These are phyloP conservation scores for Cladosporium sp. DNA, from an alignment of 2,329 filamentous ascomycete genomes.

Conservation along the genomic window DNA sequence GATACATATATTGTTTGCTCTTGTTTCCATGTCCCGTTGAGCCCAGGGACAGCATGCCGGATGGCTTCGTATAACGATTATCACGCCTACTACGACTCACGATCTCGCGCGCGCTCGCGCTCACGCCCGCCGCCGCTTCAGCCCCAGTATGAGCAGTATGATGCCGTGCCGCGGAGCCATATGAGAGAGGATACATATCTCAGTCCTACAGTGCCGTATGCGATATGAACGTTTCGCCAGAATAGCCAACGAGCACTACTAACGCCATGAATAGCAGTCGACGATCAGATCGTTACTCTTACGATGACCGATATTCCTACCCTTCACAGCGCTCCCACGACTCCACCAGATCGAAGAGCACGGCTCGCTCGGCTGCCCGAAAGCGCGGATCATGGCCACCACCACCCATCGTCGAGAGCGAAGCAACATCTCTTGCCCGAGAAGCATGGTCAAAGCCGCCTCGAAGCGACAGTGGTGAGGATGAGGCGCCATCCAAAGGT, in stretches of 20 bases:
- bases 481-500: constrained; percentile 59
- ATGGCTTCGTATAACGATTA: constrained; percentile 22
- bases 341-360: constrained; percentile 2
- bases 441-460: constrained; percentile 49
- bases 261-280: constrained; percentile 16
- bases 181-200: constrained; percentile 7
- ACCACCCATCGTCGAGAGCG: constrained; percentile 66
- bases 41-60: not conserved
- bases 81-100: constrained; percentile 18
- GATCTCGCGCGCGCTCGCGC: constrained; percentile 12
- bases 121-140: constrained; percentile 3
- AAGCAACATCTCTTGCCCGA: constrained; percentile 57
- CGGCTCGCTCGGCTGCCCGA: constrained; percentile 1
- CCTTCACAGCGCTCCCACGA: constrained; percentile 19
- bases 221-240: not conserved
- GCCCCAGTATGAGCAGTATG: not conserved
- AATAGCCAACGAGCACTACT: constrained; percentile 20
- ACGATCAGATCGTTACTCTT: constrained; percentile 19
- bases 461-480: constrained; percentile 36
- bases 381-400: constrained; percentile 49
- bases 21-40: not conserved
- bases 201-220: constrained; percentile 10
- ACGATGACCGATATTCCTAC: constrained; percentile 30
- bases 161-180: not conserved
- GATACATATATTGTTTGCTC: not conserved